Conservation (phyloP, 2,329 filamentous ascomycete genomes). For the Aspergillus persii region DNA sequence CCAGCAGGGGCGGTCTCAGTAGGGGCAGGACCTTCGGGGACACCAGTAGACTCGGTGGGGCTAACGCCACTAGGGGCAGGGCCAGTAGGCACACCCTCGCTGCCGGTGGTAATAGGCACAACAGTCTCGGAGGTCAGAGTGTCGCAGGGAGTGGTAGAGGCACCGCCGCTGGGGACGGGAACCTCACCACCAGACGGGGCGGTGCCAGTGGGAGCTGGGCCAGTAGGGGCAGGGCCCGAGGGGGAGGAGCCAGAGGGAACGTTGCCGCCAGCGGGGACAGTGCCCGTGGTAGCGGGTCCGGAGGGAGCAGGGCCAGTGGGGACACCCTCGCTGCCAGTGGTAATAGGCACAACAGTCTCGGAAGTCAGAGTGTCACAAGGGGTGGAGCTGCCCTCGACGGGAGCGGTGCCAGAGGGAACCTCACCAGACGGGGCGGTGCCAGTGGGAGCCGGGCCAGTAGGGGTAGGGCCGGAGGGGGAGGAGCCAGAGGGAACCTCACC, state of each 20-base stretch:
- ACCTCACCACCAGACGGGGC: constrained; percentile 3
- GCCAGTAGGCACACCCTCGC: constrained; percentile 10
- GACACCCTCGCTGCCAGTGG: constrained; percentile 13
- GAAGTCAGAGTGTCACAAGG: constrained; percentile 12
- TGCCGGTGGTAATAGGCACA: constrained; percentile 9
- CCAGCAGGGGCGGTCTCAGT: not conserved
- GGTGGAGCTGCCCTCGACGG: too few relatives aligned
- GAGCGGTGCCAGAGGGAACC: too few relatives aligned
- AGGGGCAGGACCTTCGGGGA: constrained; percentile 1
- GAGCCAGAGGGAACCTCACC: not conserved
- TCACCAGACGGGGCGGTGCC: not conserved
- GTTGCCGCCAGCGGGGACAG: too few relatives aligned
- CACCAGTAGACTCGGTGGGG: constrained; percentile 1
- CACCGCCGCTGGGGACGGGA: not conserved
- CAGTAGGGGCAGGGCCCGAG: constrained; percentile 13
- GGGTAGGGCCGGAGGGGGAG: constrained; percentile 4
- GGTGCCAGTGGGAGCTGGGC: constrained; percentile 5
- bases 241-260: constrained; percentile 9
- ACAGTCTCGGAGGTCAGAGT: constrained; percentile 11
- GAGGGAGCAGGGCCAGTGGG: not conserved
- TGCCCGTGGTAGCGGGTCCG: too few relatives aligned
- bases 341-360: constrained; percentile 6
- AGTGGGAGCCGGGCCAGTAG: not conserved
- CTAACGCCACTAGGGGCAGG: constrained; percentile 2
- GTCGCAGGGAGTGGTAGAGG: constrained; percentile 7